Evolutionary conservation across 495 filamentous ascomycete genomes (phyloP), one percentile per base, ranked within the genome.

Genomic region (Tirmania nivea): DNA sequence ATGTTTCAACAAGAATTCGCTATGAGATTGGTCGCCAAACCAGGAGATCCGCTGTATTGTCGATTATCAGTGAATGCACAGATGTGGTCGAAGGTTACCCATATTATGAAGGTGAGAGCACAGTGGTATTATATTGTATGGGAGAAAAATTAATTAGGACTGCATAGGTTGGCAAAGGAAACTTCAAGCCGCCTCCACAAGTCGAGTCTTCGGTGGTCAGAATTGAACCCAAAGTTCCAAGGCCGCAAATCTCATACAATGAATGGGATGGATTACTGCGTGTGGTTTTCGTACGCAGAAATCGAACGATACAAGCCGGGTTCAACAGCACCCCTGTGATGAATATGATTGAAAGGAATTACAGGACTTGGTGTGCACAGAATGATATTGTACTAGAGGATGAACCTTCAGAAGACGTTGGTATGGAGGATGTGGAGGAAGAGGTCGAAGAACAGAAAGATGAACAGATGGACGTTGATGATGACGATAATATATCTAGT

Each of bases 251-350:
- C 51, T 83, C 78, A 59, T 95, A 88, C 64, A 84, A 92, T 50
- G 89, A 96, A 68, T 95, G 87, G 78, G 89, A 96, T 65, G 89
- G 89, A 0, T 69, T 96, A 56, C 64, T 96, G 58, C 67, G 89
- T 50, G 79, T 96, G 36, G 79, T 75, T 50, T 96, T 96, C 67
- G 79, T 84, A 51, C 69, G 82, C 48, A 80, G 81, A 65, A 75
- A 75, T 60, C 70, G 71, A 54, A 92, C 86, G 10, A 70, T 95
- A 36, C 73, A 84, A 25, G 79, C 84, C 4, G 87, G 85, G 63
- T 73, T 94, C 47, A 78, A 79, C 5, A 83, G 78, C 20, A 80
- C 74, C 51, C 83, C 78, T 45, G 81, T 95, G 16, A 73, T 94
- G 68, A 73, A 77, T 48, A 76, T 94, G 73, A 66, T 93, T 54